Evolutionary conservation across 2,329 filamentous ascomycete genomes (phyloP), one percentile per base, ranked within the genome.

Genomic region (Colletotrichum sp.): DNA sequence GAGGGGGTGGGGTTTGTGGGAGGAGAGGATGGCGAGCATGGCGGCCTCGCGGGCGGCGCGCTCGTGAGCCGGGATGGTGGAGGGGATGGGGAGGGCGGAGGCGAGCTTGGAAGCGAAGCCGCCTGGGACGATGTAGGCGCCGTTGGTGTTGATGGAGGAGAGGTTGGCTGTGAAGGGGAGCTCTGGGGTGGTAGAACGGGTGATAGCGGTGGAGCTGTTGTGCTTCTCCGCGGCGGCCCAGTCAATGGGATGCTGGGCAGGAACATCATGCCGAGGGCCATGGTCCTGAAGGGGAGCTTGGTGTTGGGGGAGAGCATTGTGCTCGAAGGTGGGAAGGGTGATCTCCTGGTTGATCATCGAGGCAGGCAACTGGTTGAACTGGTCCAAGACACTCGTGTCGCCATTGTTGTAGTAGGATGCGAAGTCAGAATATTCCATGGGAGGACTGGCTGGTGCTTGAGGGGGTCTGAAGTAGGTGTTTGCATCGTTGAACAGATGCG

Each of bases 1-100:
- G 1, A 80, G 85, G 82, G 6, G 82, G 81, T 8, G 80, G 72
- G 9, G 24, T 13, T 13, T 36, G 60, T 44, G 83, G 82, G 21
- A 62, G 44, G 6, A 64, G 26, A 2, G 83, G 71, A 68, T 84
- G 82, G 3, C 16, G 8, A 16, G 77, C 62, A 85, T 75, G 8
- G 75, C 78, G 8, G 8, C 26, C 15, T 79, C 36, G 5, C 81
- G 80, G n/a, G 72, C 13, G 6, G 7, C 24, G 28, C 59, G 66
- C 57, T 84, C 26, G 26, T 2, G 2, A 2, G 69, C 8, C 18
- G 34, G 3, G 12, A 81, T 30, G 72, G 59, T 49, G 8, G 8
- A 5, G 1, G 81, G 82, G 3, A 84, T 67, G 8, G n/a, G 12
- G 30, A 84, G 73, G 12, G 79, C 72, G 18, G 80, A 76, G 12